Base-by-base conservation (phyloP, 2,329 filamentous ascomycete species). In the Colletotrichum orchidophilum region DNA sequence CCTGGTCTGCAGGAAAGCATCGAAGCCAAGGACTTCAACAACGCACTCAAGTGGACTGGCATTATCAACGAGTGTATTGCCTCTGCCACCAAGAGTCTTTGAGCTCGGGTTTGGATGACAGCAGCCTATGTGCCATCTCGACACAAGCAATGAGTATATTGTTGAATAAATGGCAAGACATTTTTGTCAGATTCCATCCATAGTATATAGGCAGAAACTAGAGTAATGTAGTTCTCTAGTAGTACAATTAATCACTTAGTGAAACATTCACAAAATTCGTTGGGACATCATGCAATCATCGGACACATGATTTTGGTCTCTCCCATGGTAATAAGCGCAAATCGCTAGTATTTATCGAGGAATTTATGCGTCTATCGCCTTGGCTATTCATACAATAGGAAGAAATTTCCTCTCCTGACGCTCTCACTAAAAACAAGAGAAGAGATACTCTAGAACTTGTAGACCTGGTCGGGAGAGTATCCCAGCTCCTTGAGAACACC, bases 401-500 rank as follows among this genome's bases (percentile, higher is more conserved):
- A 39, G 15, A 7, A 13, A 12, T n/a, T 21, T 21, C 26, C 9
- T 11, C 39, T 15, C 35, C 27, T n/a, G 33, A 35, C 24, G n/a
- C 42, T 24, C 35, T 27, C 24, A 6, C 35, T 15, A 39, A 15
- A 12, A 3, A 21, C 18, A 42, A n/a, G n/a, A 7, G 18, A n/a
- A 9, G 18, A 8, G 11, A n/a, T 8, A 18, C 39, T n/a, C 39
- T 86, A 97, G 79, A 97, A 97, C 89, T 98, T 98, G 87, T 94
- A 97, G 42, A 98, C 95, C 86, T 98, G 96, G 71, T 98, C 86
- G 61, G 81, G 74, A 31, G 74, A 78, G 78, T 88, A 88, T 58
- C 95, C 95, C 46, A 98, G 86, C 77, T 97, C 94, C 85, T 94
- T 92, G 75, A 99, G 86, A 74, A 92, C 86, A 74, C 94, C 96